Conservation (phyloP, 306 rosid species). For the Trifolium repens region DNA sequence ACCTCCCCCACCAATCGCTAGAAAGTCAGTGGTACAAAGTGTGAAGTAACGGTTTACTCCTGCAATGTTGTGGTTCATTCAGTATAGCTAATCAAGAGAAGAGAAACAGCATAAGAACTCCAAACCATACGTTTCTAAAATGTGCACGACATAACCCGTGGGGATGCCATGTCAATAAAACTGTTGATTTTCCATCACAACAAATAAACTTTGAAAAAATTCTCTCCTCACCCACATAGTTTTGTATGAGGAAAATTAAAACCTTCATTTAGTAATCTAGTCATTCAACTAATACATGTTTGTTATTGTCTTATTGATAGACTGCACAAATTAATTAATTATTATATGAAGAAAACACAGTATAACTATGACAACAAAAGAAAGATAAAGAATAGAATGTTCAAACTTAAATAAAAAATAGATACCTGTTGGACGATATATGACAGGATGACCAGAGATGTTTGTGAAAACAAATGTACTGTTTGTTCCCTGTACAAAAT, state of each 20-base stretch:
- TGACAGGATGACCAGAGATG: slow-evolving; percentile 65
- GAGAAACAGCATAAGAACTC: slow-evolving; percentile 25
- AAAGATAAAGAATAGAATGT: slow-evolving; percentile 14
- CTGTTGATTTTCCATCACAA: slow-evolving; percentile 4
- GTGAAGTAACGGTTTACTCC: slow-evolving; percentile 94
- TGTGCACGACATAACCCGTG: neutral
- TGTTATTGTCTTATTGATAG: slow-evolving; percentile 13
- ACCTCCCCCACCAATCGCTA: slow-evolving; percentile 90
- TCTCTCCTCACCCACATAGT: neutral
- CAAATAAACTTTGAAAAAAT: slow-evolving; percentile 25
- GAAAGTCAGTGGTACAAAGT: slow-evolving; percentile 68
- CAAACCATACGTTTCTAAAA: slow-evolving; percentile 19
- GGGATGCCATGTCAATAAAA: slow-evolving; percentile 1
- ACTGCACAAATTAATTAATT: slow-evolving; percentile 22
- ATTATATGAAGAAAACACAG: slow-evolving; percentile 15
- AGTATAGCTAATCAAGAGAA: slow-evolving; percentile 25
- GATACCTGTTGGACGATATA: slow-evolving; percentile 89
- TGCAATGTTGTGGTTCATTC: slow-evolving; percentile 48
- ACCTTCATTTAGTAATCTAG: slow-evolving; percentile 4
- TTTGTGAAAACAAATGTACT: slow-evolving; percentile 85
- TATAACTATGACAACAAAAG: neutral
- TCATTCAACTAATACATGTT: slow-evolving; percentile 1
- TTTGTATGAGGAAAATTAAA: slow-evolving; percentile 22
- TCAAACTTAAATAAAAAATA: slow-evolving; percentile 10
- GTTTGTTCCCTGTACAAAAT: slow-evolving; percentile 80